A percentile compares a stretch with the other conserved stretches of the same genome.
phyloP scores from a whole-genome alignment of 371 early-diverging fungal genomes.

The Rhizopus stolonifer region DNA sequence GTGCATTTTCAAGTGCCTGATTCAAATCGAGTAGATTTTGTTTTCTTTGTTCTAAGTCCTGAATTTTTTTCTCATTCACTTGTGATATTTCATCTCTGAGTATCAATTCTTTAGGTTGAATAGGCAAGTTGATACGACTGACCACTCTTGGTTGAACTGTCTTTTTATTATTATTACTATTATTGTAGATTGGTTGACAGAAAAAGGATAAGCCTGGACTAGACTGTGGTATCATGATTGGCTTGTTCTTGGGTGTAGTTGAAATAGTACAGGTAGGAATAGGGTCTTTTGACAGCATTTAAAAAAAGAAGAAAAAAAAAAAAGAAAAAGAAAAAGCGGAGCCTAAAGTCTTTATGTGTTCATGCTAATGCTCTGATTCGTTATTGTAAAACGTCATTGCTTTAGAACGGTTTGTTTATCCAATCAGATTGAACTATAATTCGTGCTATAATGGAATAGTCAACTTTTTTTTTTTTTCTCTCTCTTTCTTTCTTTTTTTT shows the following conservation, averaged over 20 bases:
- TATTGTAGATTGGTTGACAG: constrained; percentile 16
- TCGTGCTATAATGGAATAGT: too few relatives aligned
- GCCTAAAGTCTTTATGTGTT: too few relatives aligned
- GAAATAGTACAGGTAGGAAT: not conserved
- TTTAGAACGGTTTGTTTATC: too few relatives aligned
- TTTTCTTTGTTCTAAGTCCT: constrained; percentile 55
- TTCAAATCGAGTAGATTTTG: constrained; percentile 42
- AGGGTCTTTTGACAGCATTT: too few relatives aligned
- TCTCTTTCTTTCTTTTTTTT: constrained; percentile 3
- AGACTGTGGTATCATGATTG: constrained; percentile 13
- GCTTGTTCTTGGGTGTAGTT: not conserved
- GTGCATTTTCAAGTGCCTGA: constrained; percentile 44
- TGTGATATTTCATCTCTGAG: not conserved
- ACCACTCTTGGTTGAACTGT: constrained; percentile 15
- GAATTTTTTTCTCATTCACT: constrained; percentile 31
- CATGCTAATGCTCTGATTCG: too few relatives aligned
- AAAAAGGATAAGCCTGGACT: constrained; percentile 30
- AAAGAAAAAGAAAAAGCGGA: too few relatives aligned
- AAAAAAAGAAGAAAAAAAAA: too few relatives aligned
- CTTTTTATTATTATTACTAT: constrained; percentile 1
- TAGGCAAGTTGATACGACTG: constrained; percentile 17
- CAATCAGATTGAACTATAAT: too few relatives aligned
- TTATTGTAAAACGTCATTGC: too few relatives aligned
- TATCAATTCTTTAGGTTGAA: not conserved
- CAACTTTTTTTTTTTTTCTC: too few relatives aligned